These are phyloP conservation scores for Starmerella scarabaei DNA, from an alignment of 805 yeast species.

Conservation along the genomic window DNA sequence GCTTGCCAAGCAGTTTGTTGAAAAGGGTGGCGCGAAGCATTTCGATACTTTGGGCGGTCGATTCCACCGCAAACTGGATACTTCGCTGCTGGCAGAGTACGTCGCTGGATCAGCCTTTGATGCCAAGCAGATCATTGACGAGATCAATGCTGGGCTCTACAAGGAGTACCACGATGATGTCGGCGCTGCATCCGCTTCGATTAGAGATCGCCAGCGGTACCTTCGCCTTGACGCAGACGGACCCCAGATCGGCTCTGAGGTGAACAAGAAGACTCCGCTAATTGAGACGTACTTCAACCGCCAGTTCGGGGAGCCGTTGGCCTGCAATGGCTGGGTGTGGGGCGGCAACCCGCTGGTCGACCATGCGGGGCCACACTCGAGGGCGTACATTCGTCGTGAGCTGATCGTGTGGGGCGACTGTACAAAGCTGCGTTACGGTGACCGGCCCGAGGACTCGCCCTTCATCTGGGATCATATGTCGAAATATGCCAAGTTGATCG, in stretches of 20 bases:
- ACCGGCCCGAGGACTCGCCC: slow-evolving; percentile 68
- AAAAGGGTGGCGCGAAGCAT: slow-evolving; percentile 31
- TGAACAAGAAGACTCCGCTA: slow-evolving; percentile 39
- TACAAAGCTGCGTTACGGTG: slow-evolving; percentile 80
- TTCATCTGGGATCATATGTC: slow-evolving; percentile 81
- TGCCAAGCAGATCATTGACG: slow-evolving; percentile 46
- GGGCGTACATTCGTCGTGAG: slow-evolving; percentile 77
- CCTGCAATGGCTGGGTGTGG: slow-evolving; percentile 99
- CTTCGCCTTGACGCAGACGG: slow-evolving; percentile 69
- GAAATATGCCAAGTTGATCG: slow-evolving; percentile 57
- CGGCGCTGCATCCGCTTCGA: slow-evolving; percentile 48
- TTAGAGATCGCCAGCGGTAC: slow-evolving; percentile 64
- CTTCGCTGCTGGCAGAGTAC: slow-evolving; percentile 39
- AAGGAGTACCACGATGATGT: slow-evolving; percentile 63
- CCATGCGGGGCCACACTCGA: slow-evolving; percentile 70
- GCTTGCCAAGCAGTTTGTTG: slow-evolving; percentile 35
- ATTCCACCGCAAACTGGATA: slow-evolving; percentile 42
- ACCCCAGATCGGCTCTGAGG: slow-evolving; percentile 54
- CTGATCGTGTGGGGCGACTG: slow-evolving; percentile 98
- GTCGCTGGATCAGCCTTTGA: slow-evolving; percentile 28
- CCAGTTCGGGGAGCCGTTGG: slow-evolving; percentile 37
- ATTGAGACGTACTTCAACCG: slow-evolving; percentile 83
- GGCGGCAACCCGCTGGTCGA: slow-evolving; percentile 87
- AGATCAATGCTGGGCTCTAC: slow-evolving; percentile 62
- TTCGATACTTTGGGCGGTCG: slow-evolving; percentile 38